Base-by-base conservation (phyloP, 2,329 filamentous ascomycete species). In the Fusarium nisikadoi region DNA sequence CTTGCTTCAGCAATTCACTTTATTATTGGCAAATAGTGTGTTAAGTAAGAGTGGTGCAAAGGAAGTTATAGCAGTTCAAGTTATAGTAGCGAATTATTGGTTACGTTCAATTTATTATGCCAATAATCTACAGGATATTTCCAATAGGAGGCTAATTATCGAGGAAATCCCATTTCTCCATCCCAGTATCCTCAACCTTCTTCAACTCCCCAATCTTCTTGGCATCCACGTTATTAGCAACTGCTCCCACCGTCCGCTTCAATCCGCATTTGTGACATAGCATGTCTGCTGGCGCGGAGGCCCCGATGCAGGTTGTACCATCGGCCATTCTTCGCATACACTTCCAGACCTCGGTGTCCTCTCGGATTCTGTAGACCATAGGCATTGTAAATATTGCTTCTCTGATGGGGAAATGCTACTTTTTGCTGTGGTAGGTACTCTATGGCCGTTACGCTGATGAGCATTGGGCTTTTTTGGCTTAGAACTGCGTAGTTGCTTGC, bases 11-110 rank as follows among this genome's bases (percentile, higher is more conserved):
- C n/a, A 8, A 6, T 20, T 52, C 6, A 23, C 5, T 14, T 1
- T 3, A 6, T 23, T 4, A 5, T 12, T 5, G 6, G 3, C 4
- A 7, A 11, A n/a, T 2, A 10, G 6, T 20, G 6, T 16, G 5
- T 8, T 8, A 25, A 2, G 2, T 10, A 7, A 1, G n/a, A 14
- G 4, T 3, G 3, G n/a, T 2, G 10, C 31, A 7, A 3, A 11
- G 8, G 1, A 8, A 25, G 0, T 2, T 0, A 20, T 1, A 5
- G 17, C 6, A 16, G 12, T 5, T 23, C 3, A 11, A 9, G 3
- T 20, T 3, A 11, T 14, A 6, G 2, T 8, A 6, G 5, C 2
- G 5, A 14, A 11, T 11, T 1, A 2, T 10, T 25, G 6, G 14
- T 6, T 3, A 9, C 11, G 13, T 9, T 36, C 49, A 25, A 20